Evolutionary conservation across 192 early-diverging fungal genomes (phyloP), one percentile per base, ranked within the genome.

Genomic region (Coemansia brasiliensis): DNA sequence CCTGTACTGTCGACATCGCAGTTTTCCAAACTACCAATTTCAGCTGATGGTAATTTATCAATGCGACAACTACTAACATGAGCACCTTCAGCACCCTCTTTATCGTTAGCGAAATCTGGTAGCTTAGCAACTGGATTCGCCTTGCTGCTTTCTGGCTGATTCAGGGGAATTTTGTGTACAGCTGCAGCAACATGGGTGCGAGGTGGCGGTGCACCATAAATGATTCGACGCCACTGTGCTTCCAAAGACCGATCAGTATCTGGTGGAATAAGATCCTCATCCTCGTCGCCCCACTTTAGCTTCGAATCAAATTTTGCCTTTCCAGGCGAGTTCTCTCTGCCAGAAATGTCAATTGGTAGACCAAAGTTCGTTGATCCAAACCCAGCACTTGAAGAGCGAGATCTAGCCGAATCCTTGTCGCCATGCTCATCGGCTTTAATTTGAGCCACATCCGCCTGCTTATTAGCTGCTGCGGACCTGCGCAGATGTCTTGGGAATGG

Each of bases 141-240:
- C 2, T 15, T n/a, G 11, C 24, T 20, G 26, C 7, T 32, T 16
- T 16, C 49, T 17, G 15, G 15, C 27, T 7, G 49, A 4, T 20
- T 16, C 17, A 9, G 32, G 10, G 32, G 10, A 10, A 5, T 7
- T 10, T 6, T 9, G 15, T 51, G n/a, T 7, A 13, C 27, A 16
- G 49, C 15, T 17, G n/a, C 26, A 16, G 38, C 21, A 21, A 59
- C 26, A 2, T 50, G 26, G 7, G 59, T 55, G n/a, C 75, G 41
- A 18, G 58, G 38, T 21, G 69, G 75, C 17, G 75, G 75, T 17
- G 67, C 62, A 21, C 69, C 69, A 4, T 61, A 67, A 27, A 79
- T 52, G 16, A 79, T 79, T 24, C 75, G 65, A 32, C 71, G 75
- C 75, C 75, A 79, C 39, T 79, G 75, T 10, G 75, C 75, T 21